A percentile compares a stretch with the other conserved stretches of the same genome.
phyloP scores from a whole-genome alignment of 2,329 filamentous ascomycete genomes.

The Geoglossum cookeanum region DNA sequence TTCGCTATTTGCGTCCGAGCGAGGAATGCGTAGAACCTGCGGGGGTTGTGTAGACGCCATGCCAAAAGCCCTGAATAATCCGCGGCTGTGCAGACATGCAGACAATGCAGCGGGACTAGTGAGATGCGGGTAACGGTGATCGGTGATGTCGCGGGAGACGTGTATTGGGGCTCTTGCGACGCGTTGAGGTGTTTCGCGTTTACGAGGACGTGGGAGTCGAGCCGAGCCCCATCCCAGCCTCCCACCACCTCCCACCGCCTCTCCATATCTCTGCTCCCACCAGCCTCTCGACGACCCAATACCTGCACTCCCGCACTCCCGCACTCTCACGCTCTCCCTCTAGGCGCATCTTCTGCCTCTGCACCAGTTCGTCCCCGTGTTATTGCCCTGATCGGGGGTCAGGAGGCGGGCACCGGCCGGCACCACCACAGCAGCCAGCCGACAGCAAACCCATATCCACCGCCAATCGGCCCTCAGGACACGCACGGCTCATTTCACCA shows the following conservation, averaged over 20 bases:
- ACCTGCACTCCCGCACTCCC: background rate
- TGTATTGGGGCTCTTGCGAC: background rate
- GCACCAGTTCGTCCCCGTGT: background rate
- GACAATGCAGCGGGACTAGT: too few species aligned
- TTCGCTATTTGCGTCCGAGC: constrained; percentile 7
- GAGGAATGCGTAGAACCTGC: constrained; percentile 2
- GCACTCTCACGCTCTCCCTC: background rate
- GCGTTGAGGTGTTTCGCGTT: background rate
- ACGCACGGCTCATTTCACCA: background rate
- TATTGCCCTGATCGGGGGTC: background rate
- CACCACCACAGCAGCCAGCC: background rate
- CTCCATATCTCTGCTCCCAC: background rate
- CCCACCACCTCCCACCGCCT: background rate
- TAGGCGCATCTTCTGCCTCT: background rate
- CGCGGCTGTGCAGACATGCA: too few species aligned
- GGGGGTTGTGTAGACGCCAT: background rate
- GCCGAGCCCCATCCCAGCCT: background rate
- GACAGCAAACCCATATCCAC: background rate
- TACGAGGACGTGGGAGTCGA: background rate
- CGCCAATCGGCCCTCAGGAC: background rate
- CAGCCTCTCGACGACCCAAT: background rate
- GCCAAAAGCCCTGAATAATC: background rate
- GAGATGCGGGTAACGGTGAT: too few species aligned
- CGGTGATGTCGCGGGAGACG: background rate
- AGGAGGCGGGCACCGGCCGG: background rate